Conservation (phyloP, 2,329 filamentous ascomycete genomes). For the Dactylellina haptotyla region DNA sequence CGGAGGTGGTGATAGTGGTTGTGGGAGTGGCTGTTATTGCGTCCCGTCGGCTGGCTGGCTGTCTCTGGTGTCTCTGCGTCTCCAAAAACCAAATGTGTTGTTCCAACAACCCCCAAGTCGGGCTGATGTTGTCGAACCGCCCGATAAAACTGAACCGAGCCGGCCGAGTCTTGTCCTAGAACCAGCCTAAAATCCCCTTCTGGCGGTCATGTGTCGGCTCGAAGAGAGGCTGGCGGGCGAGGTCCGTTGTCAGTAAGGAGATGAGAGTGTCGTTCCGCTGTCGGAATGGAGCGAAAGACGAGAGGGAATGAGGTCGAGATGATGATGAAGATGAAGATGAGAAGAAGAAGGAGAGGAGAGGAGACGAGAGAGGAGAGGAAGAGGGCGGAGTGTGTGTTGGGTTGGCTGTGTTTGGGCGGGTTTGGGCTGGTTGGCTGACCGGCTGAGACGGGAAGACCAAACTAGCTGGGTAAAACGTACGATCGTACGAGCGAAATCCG, state of each 20-base stretch:
- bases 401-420: conserved; percentile 3
- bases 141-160: not conserved
- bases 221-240: not conserved
- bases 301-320: not conserved
- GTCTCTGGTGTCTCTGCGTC: no score
- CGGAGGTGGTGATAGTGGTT: not conserved
- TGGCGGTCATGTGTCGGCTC: conserved; percentile 29
- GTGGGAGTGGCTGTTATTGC: no score
- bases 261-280: not conserved
- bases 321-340: not conserved
- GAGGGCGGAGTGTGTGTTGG: not conserved
- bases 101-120: conserved; percentile 8
- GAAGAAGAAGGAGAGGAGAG: conserved; percentile 2
- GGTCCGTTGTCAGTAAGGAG: not conserved
- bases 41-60: no score
- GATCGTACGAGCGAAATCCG: not conserved
- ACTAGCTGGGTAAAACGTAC: conserved; percentile 9
- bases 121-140: not conserved
- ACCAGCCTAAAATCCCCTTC: conserved; percentile 16
- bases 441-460: conserved; percentile 46
- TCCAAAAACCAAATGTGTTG: conserved; percentile 26
- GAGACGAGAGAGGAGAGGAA: conserved; percentile 10
- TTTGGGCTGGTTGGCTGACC: conserved; percentile 23
- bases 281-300: conserved; percentile 1
- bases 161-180: conserved; percentile 39